Conservation (phyloP, 2,329 filamentous ascomycete genomes). For the Aaosphaeria arxii region DNA sequence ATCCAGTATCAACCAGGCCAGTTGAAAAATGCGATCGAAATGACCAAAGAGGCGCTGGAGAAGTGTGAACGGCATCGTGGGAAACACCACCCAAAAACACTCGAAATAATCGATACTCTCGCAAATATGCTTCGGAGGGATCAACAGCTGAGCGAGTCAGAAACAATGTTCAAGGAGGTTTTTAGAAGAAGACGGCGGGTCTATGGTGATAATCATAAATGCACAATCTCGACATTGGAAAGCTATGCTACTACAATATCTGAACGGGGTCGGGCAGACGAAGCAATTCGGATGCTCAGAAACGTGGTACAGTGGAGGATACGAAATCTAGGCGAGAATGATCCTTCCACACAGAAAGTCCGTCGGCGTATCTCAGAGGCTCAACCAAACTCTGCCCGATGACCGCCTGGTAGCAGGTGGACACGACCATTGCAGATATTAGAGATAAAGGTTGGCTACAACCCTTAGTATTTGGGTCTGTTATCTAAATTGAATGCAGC, state of each 20-base stretch:
- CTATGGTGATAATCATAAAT: constrained; percentile 5
- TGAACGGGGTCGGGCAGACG: background rate
- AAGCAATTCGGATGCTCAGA: background rate
- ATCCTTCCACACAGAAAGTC: background rate
- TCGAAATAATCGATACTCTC: constrained; percentile 7
- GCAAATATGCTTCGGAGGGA: constrained; percentile 2
- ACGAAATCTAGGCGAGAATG: background rate
- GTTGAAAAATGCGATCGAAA: background rate
- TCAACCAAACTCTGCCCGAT: too few relatives aligned
- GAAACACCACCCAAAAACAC: constrained; percentile 9
- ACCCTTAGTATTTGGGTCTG: too few relatives aligned
- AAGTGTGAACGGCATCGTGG: constrained; percentile 4
- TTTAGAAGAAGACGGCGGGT: constrained; percentile 2
- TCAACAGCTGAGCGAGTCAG: constrained; percentile 4
- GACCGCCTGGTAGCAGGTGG: too few relatives aligned
- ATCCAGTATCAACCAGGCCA: constrained; percentile 1
- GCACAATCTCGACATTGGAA: constrained; percentile 1
- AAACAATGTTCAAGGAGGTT: constrained; percentile 2
- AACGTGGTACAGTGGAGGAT: background rate
- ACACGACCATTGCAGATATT: too few relatives aligned
- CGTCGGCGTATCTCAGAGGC: too few relatives aligned
- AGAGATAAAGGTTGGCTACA: too few relatives aligned
- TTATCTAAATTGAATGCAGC: too few relatives aligned
- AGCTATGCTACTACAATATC: background rate
- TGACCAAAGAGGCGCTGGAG: background rate